These are phyloP conservation scores for Aspergillus sp. DNA, from an alignment of 2,329 filamentous ascomycete species.

Conservation along the genomic window DNA sequence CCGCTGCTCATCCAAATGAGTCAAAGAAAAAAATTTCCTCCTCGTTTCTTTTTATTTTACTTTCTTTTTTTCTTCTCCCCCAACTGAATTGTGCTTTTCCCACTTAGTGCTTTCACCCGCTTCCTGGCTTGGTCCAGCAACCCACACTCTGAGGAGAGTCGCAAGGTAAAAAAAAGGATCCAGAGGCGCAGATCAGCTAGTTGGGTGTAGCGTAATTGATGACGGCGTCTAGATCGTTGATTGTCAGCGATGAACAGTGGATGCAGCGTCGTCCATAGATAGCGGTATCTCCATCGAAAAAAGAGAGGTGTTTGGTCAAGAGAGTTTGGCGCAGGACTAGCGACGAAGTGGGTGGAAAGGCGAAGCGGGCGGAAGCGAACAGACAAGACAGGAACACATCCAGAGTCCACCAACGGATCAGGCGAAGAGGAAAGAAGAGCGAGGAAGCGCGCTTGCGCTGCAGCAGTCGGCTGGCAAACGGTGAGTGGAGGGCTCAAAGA, in stretches of 20 bases:
- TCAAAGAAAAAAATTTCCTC: slow-evolving; percentile 17
- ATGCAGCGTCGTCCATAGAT: slow-evolving; percentile 26
- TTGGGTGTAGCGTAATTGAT: slow-evolving; percentile 26
- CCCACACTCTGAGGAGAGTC: slow-evolving; percentile 15
- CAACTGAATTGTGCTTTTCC: slow-evolving; percentile 5
- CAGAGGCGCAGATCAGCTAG: slow-evolving; percentile 30
- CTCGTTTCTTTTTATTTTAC: slow-evolving; percentile 5
- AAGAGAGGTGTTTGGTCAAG: slow-evolving; percentile 14
- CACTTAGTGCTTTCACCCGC: slow-evolving; percentile 5
- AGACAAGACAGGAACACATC: slow-evolving; percentile 10
- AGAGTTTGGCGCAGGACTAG: slow-evolving; percentile 12
- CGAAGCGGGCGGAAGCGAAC: slow-evolving; percentile 9
- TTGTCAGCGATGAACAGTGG: slow-evolving; percentile 32
- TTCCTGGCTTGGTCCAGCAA: slow-evolving; percentile 15
- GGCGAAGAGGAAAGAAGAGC: slow-evolving; percentile 11
- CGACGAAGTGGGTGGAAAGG: slow-evolving; percentile 12
- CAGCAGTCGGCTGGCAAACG: slow-evolving; percentile 19
- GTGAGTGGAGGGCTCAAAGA: slow-evolving; percentile 20
- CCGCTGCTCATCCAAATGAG: slow-evolving; percentile 22
- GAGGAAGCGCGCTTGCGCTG: slow-evolving; percentile 12
- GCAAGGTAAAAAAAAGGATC: slow-evolving; percentile 19
- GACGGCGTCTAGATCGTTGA: slow-evolving; percentile 26
- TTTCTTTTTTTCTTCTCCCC: slow-evolving; percentile 5
- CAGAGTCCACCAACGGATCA: slow-evolving; percentile 13
- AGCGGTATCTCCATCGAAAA: slow-evolving; percentile 38